phyloP scores from a whole-genome alignment of 2,329 filamentous ascomycete species.

The Ceratocystiopsis brevicomis region DNA sequence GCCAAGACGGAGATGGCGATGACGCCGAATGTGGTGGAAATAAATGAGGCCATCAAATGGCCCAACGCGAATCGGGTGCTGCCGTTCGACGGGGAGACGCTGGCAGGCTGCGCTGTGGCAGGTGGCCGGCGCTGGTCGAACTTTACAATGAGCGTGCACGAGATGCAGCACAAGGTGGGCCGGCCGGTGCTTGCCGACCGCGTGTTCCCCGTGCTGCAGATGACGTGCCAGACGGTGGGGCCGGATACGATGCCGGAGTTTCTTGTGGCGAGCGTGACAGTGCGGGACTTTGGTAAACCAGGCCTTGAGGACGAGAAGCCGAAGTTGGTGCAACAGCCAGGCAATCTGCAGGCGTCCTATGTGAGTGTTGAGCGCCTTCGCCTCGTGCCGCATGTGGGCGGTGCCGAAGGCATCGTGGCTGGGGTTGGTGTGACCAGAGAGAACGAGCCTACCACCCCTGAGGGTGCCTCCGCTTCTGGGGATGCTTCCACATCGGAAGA shows the following conservation, averaged over 20 bases:
- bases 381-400: conserved; percentile 14
- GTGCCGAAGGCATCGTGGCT: too few relatives aligned
- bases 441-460: too few relatives aligned
- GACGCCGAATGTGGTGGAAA: conserved; percentile 34
- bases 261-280: conserved; percentile 36
- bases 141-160: conserved; percentile 33
- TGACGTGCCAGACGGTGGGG: conserved; percentile 28
- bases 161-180: conserved; percentile 46
- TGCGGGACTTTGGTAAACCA: conserved; percentile 18
- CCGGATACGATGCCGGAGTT: conserved; percentile 23
- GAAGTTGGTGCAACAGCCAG: conserved; percentile 21
- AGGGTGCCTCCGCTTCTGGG: too few relatives aligned
- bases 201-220: conserved; percentile 46
- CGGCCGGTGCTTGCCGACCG: conserved; percentile 41
- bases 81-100: conserved; percentile 12
- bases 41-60: conserved; percentile 24
- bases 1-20: conserved; percentile 37
- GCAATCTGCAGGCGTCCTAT: conserved; percentile 39
- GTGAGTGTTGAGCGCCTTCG: conserved; percentile 44
- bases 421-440: too few relatives aligned
- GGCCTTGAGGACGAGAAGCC: conserved; percentile 11
- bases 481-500: too few relatives aligned
- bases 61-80: conserved; percentile 23
- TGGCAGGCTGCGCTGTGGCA: conserved; percentile 13
- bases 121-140: conserved; percentile 16